Evolutionary conservation across 176 grass and related monocot genomes (phyloP).

Genomic region (Ensete glaucum): DNA sequence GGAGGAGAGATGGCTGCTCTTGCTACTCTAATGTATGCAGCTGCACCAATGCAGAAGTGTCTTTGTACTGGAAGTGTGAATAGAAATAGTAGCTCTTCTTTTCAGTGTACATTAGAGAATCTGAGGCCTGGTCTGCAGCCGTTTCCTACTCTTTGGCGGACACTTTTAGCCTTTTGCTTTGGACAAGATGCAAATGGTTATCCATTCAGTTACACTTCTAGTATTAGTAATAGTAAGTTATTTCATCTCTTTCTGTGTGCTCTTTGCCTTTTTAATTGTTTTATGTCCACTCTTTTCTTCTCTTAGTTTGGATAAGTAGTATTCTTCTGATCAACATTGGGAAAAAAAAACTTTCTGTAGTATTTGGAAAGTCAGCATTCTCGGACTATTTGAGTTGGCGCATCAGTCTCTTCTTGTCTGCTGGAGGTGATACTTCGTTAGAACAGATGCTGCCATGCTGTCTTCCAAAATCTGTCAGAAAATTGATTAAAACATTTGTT

Average conservation of each 20-base stretch:
- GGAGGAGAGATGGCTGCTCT: constrained; percentile 75
- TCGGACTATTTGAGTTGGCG: constrained; percentile 80
- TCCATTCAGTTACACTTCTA: constrained; percentile 37
- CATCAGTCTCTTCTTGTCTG: constrained; percentile 61
- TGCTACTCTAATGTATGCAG: constrained; percentile 92
- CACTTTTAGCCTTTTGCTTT: constrained; percentile 64
- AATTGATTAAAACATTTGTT: constrained; percentile 78
- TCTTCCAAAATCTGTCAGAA: constrained; percentile 71
- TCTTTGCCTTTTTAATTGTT: constrained; percentile 14
- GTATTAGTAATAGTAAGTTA: constrained; percentile 40
- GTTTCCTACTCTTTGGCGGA: constrained; percentile 72
- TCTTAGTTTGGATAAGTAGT: neutral
- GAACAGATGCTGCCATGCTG: constrained; percentile 75
- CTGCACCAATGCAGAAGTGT: constrained; percentile 66
- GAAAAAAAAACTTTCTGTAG: constrained; percentile 25
- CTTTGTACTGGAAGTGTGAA: constrained; percentile 75
- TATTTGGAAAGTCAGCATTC: constrained; percentile 49
- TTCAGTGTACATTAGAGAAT: constrained; percentile 75
- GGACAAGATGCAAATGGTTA: constrained; percentile 50
- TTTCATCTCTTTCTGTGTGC: constrained; percentile 7
- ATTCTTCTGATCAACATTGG: constrained; percentile 19
- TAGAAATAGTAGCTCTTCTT: constrained; percentile 44
- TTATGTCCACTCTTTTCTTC: constrained; percentile 1
- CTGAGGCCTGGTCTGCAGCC: constrained; percentile 49
- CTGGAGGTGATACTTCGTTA: constrained; percentile 78